Evolutionary conservation across 495 filamentous ascomycete species (phyloP).

Genomic region (Pseudevernia furfuracea): DNA sequence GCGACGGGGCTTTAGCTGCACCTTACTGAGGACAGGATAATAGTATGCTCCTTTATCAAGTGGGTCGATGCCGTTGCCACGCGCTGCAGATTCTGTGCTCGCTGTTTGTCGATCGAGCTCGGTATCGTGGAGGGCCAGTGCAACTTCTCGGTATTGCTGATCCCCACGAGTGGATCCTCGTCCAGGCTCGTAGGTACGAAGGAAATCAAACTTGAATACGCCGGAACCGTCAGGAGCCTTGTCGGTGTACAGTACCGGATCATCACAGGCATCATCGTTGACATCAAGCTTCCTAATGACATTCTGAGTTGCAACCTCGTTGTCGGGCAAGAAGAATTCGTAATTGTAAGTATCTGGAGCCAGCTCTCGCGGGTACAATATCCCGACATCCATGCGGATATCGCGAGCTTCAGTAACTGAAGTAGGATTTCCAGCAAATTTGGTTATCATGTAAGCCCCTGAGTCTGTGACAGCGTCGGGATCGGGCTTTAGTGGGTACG

Average conservation of each 20-base stretch:
- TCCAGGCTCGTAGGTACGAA: slow-evolving; percentile 78
- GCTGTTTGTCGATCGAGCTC: slow-evolving; percentile 43
- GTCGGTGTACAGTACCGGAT: slow-evolving; percentile 57
- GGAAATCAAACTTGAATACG: slow-evolving; percentile 63
- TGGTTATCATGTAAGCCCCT: slow-evolving; percentile 77
- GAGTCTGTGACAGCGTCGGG: slow-evolving; percentile 81
- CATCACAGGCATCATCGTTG: slow-evolving; percentile 59
- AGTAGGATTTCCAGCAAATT: slow-evolving; percentile 79
- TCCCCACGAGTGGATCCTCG: slow-evolving; percentile 53
- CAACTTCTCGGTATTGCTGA: slow-evolving; percentile 49
- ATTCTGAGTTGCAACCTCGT: slow-evolving; percentile 44
- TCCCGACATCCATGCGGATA: slow-evolving; percentile 66
- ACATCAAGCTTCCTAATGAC: slow-evolving; percentile 70
- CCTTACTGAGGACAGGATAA: slow-evolving; percentile 75
- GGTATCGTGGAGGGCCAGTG: slow-evolving; percentile 55
- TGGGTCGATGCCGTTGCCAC: background rate
- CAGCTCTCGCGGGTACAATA: slow-evolving; percentile 60
- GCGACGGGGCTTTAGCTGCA: slow-evolving; percentile 51
- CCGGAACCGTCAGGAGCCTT: slow-evolving; percentile 38
- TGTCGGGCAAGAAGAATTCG: slow-evolving; percentile 67
- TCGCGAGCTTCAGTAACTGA: slow-evolving; percentile 56
- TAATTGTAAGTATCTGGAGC: slow-evolving; percentile 50
- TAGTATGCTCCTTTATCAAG: slow-evolving; percentile 68
- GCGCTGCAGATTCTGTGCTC: background rate
- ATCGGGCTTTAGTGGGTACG: slow-evolving; percentile 78